phyloP scores from a whole-genome alignment of 2,329 filamentous ascomycete genomes.

The Aspergillus luchuensis region DNA sequence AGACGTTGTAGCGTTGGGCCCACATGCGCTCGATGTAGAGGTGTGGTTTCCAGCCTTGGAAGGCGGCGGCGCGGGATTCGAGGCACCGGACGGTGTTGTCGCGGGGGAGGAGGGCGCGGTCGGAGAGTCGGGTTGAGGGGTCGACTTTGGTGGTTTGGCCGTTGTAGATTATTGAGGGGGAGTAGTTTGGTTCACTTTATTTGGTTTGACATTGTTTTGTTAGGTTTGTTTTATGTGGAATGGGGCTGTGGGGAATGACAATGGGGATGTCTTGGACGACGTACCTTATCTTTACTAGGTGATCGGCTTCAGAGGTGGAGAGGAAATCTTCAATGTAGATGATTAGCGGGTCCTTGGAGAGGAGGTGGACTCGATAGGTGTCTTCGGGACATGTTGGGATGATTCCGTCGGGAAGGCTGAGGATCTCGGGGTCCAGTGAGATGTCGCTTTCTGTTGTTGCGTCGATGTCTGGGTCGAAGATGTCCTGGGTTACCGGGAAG shows the following conservation, averaged over 20 bases:
- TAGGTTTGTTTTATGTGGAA: not conserved
- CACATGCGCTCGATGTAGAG: constrained; percentile 63
- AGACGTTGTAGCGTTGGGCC: constrained; percentile 60
- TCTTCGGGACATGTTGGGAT: constrained; percentile 29
- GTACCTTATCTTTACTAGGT: constrained; percentile 58
- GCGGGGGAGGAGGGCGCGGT: constrained; percentile 51
- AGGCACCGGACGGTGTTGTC: constrained; percentile 58
- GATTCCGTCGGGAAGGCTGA: constrained; percentile 38
- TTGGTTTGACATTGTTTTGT: not conserved
- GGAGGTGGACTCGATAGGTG: constrained; percentile 48
- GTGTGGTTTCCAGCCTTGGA: constrained; percentile 62
- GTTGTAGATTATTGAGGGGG: constrained; percentile 57
- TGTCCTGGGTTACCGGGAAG: constrained; percentile 20
- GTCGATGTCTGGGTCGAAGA: constrained; percentile 11
- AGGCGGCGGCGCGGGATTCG: constrained; percentile 58
- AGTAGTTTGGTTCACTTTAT: constrained; percentile 47
- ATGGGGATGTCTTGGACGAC: constrained; percentile 11
- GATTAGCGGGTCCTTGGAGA: constrained; percentile 57
- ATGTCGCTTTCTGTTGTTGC: constrained; percentile 18
- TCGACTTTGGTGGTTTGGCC: constrained; percentile 52
- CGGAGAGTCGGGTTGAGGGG: constrained; percentile 54
- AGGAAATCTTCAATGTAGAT: constrained; percentile 62
- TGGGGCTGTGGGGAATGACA: not conserved
- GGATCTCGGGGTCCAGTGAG: constrained; percentile 29
- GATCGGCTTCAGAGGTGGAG: constrained; percentile 49